Base-by-base conservation (phyloP, 805 yeast genomes). In the Lachancea kluyveri region DNA sequence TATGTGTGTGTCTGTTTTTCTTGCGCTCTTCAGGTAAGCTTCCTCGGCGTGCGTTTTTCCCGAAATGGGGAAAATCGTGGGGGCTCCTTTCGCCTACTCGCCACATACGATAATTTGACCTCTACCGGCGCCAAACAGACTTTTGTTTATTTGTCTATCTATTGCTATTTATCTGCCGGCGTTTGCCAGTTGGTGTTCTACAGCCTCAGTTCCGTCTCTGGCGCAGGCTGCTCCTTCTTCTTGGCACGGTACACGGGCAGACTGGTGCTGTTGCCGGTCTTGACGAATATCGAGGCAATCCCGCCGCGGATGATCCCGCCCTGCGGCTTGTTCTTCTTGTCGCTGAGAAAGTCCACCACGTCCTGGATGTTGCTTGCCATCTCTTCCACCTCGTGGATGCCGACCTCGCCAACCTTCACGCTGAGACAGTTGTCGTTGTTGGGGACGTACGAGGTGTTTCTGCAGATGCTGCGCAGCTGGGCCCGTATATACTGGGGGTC, bases 251-350 rank as follows among this genome's bases (percentile, higher is more conserved):
- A 64, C 4, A 79, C 59, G 2, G 88, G 90, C 43, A 82, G 59
- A 52, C 83, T 73, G 11, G 68, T 65, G 55, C 88, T 79, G 24
- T 74, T 79, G 27, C 73, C 65, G 0, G 86, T 77, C 54, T 80
- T 81, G 24, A 82, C 62, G 45, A 74, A 74, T 10, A 79, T 64
- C 8, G 81, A 59, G 23, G 67, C 67, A 11, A 62, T 58, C 13
- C 66, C 67, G 20, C 59, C 59, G 35, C 62, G 62, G 17, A 77
- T 52, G 3, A 74, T 49, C 3, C 85, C 85, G 8, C 85, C 84
- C 31, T 70, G 68, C 3, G 82, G 81, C 40, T 50, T 60, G 44
- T 59, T 58, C 28, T 65, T 62, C 10, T 51, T 54, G 33, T 59
- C 60, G 3, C 65, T 63, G 21, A 85, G 57, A 45, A 70, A 71